Conservation (phyloP, 108 stramenopile genomes). For the Phaeodactylum tricornutum region DNA sequence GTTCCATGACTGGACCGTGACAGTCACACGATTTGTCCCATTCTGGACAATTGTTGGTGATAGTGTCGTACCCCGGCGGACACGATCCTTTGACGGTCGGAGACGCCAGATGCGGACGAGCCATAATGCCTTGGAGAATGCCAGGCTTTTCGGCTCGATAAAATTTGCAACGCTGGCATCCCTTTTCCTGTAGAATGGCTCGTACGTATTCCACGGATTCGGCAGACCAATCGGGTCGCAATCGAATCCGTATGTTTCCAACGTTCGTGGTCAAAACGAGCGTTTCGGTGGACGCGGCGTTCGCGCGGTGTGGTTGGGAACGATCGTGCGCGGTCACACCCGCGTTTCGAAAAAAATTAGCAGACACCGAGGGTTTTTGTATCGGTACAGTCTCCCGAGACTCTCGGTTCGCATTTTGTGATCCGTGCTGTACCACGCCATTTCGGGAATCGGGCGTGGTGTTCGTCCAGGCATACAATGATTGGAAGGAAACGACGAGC, state of each 20-base stretch:
- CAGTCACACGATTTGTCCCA: constrained; percentile 62
- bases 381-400: too few species aligned
- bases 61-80: constrained; percentile 23
- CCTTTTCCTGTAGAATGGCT: constrained; percentile 22
- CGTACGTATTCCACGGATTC: constrained; percentile 52
- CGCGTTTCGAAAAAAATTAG: too few species aligned
- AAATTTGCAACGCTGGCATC: constrained; percentile 52
- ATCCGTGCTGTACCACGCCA: too few species aligned
- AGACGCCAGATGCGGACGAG: constrained; percentile 6
- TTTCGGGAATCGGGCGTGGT: too few species aligned
- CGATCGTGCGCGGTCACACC: too few species aligned
- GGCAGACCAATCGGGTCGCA: constrained; percentile 39
- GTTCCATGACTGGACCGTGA: constrained; percentile 65
- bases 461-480: too few species aligned
- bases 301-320: too few species aligned
- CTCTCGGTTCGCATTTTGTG: too few species aligned
- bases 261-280: not conserved
- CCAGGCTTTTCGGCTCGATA: constrained; percentile 62
- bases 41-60: constrained; percentile 32
- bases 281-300: too few species aligned
- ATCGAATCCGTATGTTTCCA: constrained; percentile 41
- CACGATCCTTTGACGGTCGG: constrained; percentile 35
- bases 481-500: too few species aligned
- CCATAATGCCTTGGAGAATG: constrained; percentile 59
- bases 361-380: too few species aligned